Conservation (phyloP, 1,139 yeast genomes). For the Magnusiomyces clavatus region DNA sequence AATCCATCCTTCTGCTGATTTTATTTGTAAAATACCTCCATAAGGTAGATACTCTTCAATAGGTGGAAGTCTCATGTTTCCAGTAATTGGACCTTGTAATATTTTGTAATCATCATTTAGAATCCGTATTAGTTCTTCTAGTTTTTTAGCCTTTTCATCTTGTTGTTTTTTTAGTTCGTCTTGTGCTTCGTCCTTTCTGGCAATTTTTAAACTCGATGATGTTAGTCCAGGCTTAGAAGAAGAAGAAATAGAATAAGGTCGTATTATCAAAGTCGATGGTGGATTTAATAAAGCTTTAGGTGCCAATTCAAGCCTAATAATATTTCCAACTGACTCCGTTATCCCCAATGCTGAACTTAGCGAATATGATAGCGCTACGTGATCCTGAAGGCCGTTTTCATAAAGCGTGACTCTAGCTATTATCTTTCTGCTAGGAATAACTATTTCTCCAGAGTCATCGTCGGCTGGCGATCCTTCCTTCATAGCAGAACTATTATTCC, state of each 20-base stretch:
- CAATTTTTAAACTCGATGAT: conserved; percentile 20
- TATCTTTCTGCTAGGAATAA: conserved; percentile 35
- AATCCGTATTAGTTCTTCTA: conserved; percentile 4
- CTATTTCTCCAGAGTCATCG: conserved; percentile 11
- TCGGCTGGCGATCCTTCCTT: conserved; percentile 17
- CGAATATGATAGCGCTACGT: conserved; percentile 49
- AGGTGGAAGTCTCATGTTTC: conserved; percentile 35
- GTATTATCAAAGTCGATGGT: conserved; percentile 42
- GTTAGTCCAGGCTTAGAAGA: conserved; percentile 29
- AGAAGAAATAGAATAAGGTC: conserved; percentile 48
- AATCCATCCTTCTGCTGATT: conserved; percentile 44
- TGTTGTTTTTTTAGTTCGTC: conserved; percentile 20
- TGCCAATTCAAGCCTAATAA: conserved; percentile 48
- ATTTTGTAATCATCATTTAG: conserved; percentile 11
- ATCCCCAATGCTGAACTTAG: conserved; percentile 54
- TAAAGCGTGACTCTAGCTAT: conserved; percentile 45
- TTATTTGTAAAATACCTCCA: conserved; percentile 58
- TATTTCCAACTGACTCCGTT: conserved; percentile 42
- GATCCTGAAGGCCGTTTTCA: conserved; percentile 36
- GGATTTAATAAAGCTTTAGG: conserved; percentile 35
- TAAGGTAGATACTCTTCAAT: conserved; percentile 42
- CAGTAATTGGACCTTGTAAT: conserved; percentile 23
- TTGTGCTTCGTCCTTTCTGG: conserved; percentile 18
- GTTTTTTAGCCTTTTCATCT: conserved; percentile 21
- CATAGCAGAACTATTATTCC: conserved; percentile 6